Percentiles rank a stretch among this genome's conserved stretches.
phyloP scores from a whole-genome alignment of 192 early-diverging fungal species.

The Backusella macrospora region DNA sequence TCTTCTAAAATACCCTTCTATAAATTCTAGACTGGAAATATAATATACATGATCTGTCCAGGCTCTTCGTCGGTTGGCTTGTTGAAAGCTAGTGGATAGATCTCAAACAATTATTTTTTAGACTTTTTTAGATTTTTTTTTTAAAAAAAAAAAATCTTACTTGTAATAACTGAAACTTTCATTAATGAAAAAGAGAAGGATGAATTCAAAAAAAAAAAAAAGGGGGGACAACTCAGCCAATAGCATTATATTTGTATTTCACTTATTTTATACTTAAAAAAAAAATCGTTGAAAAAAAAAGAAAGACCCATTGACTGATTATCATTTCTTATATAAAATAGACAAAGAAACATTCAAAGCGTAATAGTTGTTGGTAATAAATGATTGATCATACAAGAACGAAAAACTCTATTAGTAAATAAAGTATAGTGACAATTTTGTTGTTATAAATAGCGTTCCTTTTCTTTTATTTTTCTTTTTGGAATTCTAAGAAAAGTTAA shows the following conservation, averaged over 20 bases:
- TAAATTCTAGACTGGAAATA: constrained; percentile 74
- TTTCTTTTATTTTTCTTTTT: too few species aligned
- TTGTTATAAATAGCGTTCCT: too few species aligned
- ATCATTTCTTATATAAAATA: too few species aligned
- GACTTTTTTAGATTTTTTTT: not conserved
- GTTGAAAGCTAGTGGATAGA: constrained; percentile 49
- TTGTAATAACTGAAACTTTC: constrained; percentile 40
- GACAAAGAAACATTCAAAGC: too few species aligned
- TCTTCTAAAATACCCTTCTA: constrained; percentile 86
- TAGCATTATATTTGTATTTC: not conserved
- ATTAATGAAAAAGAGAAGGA: not conserved
- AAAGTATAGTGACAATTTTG: too few species aligned
- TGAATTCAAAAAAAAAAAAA: not conserved
- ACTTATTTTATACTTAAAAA: not conserved
- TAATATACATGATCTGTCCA: constrained; percentile 49
- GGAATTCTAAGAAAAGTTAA: too few species aligned
- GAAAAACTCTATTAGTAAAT: too few species aligned
- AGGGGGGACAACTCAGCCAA: not conserved
- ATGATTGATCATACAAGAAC: too few species aligned
- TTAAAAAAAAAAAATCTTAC: constrained; percentile 37
- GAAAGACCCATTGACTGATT: too few species aligned
- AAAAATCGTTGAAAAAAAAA: not conserved
- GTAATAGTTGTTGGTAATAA: too few species aligned
- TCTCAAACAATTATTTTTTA: constrained; percentile 35
- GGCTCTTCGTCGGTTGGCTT: constrained; percentile 49